Evolutionary conservation across 768 basidiomycete species (phyloP).

Genomic region (Lentinula aciculospora): DNA sequence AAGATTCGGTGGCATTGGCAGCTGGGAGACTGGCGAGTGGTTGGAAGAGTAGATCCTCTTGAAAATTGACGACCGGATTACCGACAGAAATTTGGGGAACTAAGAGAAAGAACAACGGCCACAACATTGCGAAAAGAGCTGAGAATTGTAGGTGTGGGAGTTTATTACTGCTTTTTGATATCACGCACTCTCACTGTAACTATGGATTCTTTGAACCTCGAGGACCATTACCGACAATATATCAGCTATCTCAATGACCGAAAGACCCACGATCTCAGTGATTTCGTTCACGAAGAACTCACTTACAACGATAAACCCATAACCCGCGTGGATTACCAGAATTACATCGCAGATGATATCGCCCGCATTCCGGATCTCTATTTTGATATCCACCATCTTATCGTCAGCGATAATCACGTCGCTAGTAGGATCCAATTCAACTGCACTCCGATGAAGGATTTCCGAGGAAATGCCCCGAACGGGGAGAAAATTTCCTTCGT

Average conservation of each 20-base stretch:
- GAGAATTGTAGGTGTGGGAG: no score
- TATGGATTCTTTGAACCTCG: not conserved
- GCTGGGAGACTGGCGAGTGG: constrained; percentile 37
- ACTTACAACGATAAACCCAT: not conserved
- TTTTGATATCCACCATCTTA: constrained; percentile 1
- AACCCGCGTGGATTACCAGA: not conserved
- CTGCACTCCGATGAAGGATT: not conserved
- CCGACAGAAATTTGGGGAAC: not conserved
- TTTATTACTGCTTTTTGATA: not conserved
- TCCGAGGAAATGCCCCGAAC: not conserved
- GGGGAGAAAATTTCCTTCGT: not conserved
- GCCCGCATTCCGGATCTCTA: constrained; percentile 1
- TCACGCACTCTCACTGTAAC: not conserved
- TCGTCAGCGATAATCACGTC: not conserved
- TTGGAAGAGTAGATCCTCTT: not conserved
- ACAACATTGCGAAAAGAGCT: not conserved
- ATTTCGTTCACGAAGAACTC: not conserved
- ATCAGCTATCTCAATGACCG: not conserved
- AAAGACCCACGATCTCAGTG: not conserved
- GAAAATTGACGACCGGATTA: not conserved
- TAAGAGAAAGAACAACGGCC: not conserved
- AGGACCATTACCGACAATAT: not conserved
- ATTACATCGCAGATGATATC: constrained; percentile 4
- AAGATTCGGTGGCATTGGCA: constrained; percentile 60
- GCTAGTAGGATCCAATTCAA: not conserved